phyloP scores from a whole-genome alignment of 2,329 filamentous ascomycete species.

The Magnaporthales sp. region DNA sequence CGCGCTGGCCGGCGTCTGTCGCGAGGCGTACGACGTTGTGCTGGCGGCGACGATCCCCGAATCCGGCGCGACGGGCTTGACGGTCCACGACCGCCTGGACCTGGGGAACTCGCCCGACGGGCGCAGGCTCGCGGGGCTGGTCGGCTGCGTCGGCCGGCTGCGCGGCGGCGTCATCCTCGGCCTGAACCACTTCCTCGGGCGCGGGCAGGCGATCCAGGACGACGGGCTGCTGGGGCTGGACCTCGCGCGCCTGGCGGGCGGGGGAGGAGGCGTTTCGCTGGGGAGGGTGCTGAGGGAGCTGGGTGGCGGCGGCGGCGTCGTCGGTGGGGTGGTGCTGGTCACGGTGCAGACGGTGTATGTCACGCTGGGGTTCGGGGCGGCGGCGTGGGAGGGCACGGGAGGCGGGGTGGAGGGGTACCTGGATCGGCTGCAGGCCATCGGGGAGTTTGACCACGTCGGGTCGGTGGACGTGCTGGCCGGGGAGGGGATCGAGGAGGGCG shows the following conservation, averaged over 20 bases:
- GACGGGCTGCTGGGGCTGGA: not conserved
- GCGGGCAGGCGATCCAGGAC: not conserved
- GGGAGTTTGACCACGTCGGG: not conserved
- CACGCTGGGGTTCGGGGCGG: not conserved
- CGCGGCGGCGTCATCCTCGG: not conserved
- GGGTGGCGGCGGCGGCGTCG: too few relatives aligned
- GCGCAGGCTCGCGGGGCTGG: not conserved
- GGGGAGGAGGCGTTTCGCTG: not conserved
- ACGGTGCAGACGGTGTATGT: not conserved
- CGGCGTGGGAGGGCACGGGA: not conserved
- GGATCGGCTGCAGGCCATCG: not conserved
- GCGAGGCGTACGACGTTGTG: not conserved
- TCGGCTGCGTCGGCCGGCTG: not conserved
- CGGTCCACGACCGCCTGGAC: not conserved
- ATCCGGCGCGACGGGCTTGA: not conserved
- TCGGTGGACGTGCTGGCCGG: not conserved
- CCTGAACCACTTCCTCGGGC: not conserved
- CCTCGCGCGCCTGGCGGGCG: not conserved
- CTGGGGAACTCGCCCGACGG: not conserved
- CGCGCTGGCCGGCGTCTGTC: not conserved
- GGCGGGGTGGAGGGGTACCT: not conserved
- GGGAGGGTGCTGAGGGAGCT: not conserved
- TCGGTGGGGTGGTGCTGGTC: not conserved
- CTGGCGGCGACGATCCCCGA: not conserved
- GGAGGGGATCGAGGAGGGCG: not conserved